Percentiles rank a stretch among this genome's conserved stretches.
Conservation (phyloP, 768 basidiomycete genomes). For the Boletus tylopilopsis region DNA sequence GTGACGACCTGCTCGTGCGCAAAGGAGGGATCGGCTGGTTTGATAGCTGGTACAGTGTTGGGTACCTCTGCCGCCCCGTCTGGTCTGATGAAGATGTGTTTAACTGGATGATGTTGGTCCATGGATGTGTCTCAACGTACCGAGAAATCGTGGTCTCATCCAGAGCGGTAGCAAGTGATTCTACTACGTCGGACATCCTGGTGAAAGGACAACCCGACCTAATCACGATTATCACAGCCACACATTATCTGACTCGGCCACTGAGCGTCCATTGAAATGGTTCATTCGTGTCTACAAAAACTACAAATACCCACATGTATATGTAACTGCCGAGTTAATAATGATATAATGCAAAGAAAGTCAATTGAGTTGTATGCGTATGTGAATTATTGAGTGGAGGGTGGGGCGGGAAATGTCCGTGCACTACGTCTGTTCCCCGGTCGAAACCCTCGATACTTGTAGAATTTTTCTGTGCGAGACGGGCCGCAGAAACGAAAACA, state of each 20-base stretch:
- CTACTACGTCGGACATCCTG: conserved; percentile 24
- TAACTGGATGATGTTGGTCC: not conserved
- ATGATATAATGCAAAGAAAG: conserved; percentile 28
- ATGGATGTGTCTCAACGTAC: conserved; percentile 27
- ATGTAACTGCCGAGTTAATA: conserved; percentile 20
- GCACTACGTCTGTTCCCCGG: conserved; percentile 36
- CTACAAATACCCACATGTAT: conserved; percentile 4
- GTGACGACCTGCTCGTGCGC: conserved; percentile 78
- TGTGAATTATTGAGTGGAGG: conserved; percentile 26
- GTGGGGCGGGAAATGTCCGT: conserved; percentile 28
- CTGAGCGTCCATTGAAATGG: not conserved
- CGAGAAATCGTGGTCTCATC: conserved; percentile 25
- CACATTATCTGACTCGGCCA: not conserved
- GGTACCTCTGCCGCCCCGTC: conserved; percentile 2
- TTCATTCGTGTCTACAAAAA: conserved; percentile 2
- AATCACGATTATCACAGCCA: conserved; percentile 8
- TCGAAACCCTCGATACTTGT: conserved; percentile 27
- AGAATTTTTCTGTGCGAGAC: conserved; percentile 18
- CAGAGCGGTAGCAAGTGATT: conserved; percentile 27
- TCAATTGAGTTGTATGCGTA: conserved; percentile 21
- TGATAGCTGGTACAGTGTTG: conserved; percentile 26
- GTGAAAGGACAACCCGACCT: not conserved
- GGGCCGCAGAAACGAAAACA: not conserved
- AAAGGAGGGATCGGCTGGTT: conserved; percentile 28
- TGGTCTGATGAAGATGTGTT: conserved; percentile 6